Evolutionary conservation across 768 basidiomycete genomes (phyloP).

Genomic region (Boletus sp.): DNA sequence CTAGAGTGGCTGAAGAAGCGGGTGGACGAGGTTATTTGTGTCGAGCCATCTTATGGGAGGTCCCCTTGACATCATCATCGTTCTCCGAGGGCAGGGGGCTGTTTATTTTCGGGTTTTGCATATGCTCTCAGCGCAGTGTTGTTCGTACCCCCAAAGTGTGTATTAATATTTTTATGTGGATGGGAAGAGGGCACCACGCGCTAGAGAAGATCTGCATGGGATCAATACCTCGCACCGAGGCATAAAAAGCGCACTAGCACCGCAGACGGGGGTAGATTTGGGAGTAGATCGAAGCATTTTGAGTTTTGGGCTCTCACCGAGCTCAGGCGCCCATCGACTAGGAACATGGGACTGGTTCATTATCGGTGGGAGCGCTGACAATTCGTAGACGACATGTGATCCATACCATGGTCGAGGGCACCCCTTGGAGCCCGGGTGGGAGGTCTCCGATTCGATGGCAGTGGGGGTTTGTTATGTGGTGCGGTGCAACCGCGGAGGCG

Average conservation of each 20-base stretch:
- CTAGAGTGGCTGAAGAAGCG: conserved; percentile 62
- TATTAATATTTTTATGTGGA: conserved; percentile 20
- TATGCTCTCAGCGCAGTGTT: conserved; percentile 1
- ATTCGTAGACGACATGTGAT: no score
- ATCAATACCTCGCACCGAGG: not conserved
- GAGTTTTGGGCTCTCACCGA: conserved; percentile 3
- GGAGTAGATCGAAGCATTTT: conserved; percentile 9
- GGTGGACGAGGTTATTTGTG: conserved; percentile 59
- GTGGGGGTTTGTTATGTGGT: no score
- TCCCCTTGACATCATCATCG: conserved; percentile 27
- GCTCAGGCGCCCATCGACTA: not conserved
- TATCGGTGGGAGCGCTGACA: not conserved
- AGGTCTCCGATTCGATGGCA: no score
- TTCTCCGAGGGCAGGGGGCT: not conserved
- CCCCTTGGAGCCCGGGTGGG: no score
- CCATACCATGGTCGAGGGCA: no score
- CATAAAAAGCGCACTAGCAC: conserved; percentile 11
- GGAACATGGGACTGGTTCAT: not conserved
- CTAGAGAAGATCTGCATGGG: not conserved
- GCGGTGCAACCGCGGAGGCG: no score
- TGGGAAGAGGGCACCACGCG: not conserved
- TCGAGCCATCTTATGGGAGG: conserved; percentile 53
- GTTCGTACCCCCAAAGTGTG: conserved; percentile 8
- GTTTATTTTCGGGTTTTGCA: not conserved
- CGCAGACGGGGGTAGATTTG: conserved; percentile 2